Evolutionary conservation across 345 rosid genomes (phyloP).

Genomic region (Eucalyptus urophylla): DNA sequence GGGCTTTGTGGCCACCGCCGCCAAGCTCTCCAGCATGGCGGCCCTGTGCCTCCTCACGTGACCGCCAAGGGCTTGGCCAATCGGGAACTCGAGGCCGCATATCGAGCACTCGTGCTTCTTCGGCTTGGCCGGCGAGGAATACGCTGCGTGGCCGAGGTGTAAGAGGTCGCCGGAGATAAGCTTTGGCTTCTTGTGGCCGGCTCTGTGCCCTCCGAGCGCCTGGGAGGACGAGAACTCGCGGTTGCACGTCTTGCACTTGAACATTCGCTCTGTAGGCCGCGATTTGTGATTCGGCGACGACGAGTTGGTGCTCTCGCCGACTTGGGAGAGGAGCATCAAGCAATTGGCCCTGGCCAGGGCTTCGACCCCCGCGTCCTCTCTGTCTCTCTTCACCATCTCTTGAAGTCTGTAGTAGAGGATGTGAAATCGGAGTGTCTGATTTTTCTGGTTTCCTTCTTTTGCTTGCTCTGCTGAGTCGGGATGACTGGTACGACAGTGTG

Average conservation of each 20-base stretch:
- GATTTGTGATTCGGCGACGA: neutral
- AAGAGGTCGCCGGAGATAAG: conserved; percentile 4
- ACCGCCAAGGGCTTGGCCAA: conserved; percentile 93
- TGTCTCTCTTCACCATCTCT: conserved; percentile 33
- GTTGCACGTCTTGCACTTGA: conserved; percentile 86
- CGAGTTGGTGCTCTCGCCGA: conserved; percentile 8
- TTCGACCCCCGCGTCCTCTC: conserved; percentile 10
- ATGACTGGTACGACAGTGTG: neutral
- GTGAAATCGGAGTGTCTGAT: neutral
- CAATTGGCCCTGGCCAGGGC: conserved; percentile 37
- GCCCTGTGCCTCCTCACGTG: conserved; percentile 85
- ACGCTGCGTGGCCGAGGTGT: neutral
- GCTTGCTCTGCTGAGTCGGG: neutral
- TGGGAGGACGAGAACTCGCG: conserved; percentile 65
- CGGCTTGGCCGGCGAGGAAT: conserved; percentile 27
- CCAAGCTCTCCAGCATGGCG: neutral
- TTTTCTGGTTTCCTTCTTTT: neutral
- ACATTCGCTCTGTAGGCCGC: conserved; percentile 19
- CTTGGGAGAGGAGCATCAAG: conserved; percentile 56
- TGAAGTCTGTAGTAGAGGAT: neutral
- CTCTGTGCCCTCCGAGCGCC: conserved; percentile 89
- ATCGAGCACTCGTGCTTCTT: conserved; percentile 79
- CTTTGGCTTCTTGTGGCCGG: conserved; percentile 67
- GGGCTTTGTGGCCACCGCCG: neutral
- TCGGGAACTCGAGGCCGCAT: conserved; percentile 66